A percentile compares a stretch with the other conserved stretches of the same genome.
These are phyloP conservation scores for Tulasnella sp. DNA, from an alignment of 768 basidiomycete genomes.

Conservation along the genomic window DNA sequence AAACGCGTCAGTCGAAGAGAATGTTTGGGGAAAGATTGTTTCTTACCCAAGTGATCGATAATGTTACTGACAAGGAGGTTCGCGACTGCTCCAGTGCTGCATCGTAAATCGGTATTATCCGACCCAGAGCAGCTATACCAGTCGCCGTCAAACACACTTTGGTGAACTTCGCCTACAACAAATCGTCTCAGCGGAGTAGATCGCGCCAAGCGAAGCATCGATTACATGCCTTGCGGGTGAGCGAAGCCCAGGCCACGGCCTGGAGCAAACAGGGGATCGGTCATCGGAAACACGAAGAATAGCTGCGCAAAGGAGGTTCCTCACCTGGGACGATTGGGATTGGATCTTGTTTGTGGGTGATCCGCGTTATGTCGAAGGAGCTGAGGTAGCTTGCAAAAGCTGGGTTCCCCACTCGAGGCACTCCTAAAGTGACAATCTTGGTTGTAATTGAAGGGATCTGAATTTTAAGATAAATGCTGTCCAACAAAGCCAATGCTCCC, in stretches of 20 bases:
- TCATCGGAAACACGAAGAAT: not conserved
- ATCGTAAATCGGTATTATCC: slow-evolving; percentile 53
- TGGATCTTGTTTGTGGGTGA: slow-evolving; percentile 29
- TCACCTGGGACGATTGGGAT: slow-evolving; percentile 32
- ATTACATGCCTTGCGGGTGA: slow-evolving; percentile 18
- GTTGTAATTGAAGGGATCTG: slow-evolving; percentile 22
- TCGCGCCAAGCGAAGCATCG: not conserved
- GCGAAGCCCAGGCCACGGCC: slow-evolving; percentile 15
- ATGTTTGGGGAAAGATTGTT: not conserved
- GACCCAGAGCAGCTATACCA: slow-evolving; percentile 59
- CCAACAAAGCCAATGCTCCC: slow-evolving; percentile 22
- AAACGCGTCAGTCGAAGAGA: not conserved
- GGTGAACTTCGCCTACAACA: slow-evolving; percentile 31
- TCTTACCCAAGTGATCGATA: not conserved
- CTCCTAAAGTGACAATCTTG: slow-evolving; percentile 19
- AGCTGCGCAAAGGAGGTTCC: not conserved
- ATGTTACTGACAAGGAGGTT: slow-evolving; percentile 46
- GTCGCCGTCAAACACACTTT: slow-evolving; percentile 39
- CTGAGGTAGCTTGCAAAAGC: slow-evolving; percentile 51
- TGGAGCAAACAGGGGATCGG: not conserved
- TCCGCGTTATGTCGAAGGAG: slow-evolving; percentile 25
- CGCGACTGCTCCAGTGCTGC: slow-evolving; percentile 51
- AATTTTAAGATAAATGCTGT: slow-evolving; percentile 20
- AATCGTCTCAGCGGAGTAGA: not conserved
- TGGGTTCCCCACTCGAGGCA: slow-evolving; percentile 34